Conservation (phyloP, 495 filamentous ascomycete genomes). For the Penicillium verhagenii region DNA sequence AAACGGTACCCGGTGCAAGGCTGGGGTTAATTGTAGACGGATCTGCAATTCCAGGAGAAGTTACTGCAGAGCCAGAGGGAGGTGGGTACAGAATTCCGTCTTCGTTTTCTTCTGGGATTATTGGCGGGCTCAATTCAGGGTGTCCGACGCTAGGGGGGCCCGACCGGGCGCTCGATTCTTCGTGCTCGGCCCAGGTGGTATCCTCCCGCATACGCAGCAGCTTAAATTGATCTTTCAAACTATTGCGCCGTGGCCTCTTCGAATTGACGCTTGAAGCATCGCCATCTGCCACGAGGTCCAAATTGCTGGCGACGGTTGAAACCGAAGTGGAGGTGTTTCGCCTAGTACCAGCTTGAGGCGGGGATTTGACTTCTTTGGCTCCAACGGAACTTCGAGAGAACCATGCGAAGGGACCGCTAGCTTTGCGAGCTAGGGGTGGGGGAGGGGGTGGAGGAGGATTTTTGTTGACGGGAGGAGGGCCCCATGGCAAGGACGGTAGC, state of each 20-base stretch:
- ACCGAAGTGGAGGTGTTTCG: constrained; percentile 76
- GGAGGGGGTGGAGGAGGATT: constrained; percentile 41
- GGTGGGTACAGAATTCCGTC: constrained; percentile 25
- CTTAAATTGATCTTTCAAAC: constrained; percentile 84
- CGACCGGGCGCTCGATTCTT: constrained; percentile 36
- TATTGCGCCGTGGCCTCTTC: constrained; percentile 58
- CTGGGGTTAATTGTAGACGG: constrained; percentile 54
- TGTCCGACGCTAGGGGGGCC: constrained; percentile 47
- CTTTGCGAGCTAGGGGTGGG: constrained; percentile 57
- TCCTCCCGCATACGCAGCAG: constrained; percentile 78
- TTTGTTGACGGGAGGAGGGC: constrained; percentile 38
- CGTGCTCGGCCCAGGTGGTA: constrained; percentile 52
- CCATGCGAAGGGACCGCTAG: constrained; percentile 82
- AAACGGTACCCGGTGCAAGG: constrained; percentile 78
- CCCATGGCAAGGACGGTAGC: constrained; percentile 56
- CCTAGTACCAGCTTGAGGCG: constrained; percentile 46
- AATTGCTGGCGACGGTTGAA: constrained; percentile 69
- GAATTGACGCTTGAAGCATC: constrained; percentile 42
- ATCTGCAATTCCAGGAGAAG: constrained; percentile 43
- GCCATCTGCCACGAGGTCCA: constrained; percentile 65
- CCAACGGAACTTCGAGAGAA: constrained; percentile 69
- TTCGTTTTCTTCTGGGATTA: constrained; percentile 55
- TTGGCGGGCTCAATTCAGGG: constrained; percentile 54
- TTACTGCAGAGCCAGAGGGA: constrained; percentile 39
- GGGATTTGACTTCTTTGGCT: constrained; percentile 57